These are phyloP conservation scores for Fomitiporia mediterranea DNA, from an alignment of 1,284 basidiomycete species.

Conservation along the genomic window DNA sequence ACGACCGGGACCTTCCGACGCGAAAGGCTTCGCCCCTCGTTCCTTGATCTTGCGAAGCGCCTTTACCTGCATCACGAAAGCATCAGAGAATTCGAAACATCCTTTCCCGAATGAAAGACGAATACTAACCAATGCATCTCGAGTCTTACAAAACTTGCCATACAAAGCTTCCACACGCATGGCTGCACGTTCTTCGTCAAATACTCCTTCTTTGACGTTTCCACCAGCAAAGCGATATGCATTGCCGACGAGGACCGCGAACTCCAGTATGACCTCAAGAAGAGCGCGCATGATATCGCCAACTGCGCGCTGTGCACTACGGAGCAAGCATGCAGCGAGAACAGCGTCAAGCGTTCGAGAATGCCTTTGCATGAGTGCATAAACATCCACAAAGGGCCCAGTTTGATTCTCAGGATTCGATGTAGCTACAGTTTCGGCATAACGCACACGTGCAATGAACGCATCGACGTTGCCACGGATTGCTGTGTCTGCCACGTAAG, in stretches of 20 bases:
- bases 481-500: constrained; percentile 73
- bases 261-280: constrained; percentile 65
- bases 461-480: constrained; percentile 71
- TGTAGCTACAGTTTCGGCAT: constrained; percentile 14
- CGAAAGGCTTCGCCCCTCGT: constrained; percentile 27
- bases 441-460: constrained; percentile 47
- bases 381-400: constrained; percentile 61
- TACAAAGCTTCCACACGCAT: constrained; percentile 50
- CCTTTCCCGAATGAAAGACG: not conserved
- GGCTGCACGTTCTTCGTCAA: constrained; percentile 55
- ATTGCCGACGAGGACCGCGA: constrained; percentile 65
- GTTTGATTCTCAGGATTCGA: constrained; percentile 23
- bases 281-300: constrained; percentile 63
- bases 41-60: constrained; percentile 31
- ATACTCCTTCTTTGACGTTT: constrained; percentile 28
- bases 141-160: constrained; percentile 50
- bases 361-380: constrained; percentile 67
- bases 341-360: constrained; percentile 71
- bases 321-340: constrained; percentile 71
- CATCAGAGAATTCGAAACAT: not conserved
- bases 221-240: constrained; percentile 36
- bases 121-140: constrained; percentile 52
- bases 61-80: constrained; percentile 28
- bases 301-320: constrained; percentile 63
- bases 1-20: constrained; percentile 28